Base-by-base conservation (phyloP, 1,284 basidiomycete species). In the Clitocybe nebularis region DNA sequence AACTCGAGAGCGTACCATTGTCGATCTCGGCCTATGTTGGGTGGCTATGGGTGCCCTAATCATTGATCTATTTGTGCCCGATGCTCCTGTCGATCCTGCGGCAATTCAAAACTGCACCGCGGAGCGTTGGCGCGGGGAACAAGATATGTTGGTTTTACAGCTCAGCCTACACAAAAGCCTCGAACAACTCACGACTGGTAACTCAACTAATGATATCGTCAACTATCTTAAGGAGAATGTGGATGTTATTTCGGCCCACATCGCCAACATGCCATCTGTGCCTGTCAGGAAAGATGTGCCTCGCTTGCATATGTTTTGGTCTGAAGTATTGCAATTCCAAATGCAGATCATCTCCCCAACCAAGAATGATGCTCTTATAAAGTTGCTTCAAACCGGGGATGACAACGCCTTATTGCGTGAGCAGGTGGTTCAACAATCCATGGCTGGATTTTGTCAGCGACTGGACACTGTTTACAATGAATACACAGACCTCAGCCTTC, bases 81-180 rank as follows among this genome's bases (percentile, higher is more conserved):
- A 91, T 56, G 69, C 84, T 3, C 92, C 94, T 1, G 67, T 98
- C 41, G 96, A 99, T 60, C 95, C 95, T 6, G 80, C 86, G 10
- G 81, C 82, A 13, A 75, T 86, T 23, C 75, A 83, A 39, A 73
- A 72, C 34, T 79, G 77, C 25, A 68, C 73, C 0, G 62, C 63
- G 4, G 65, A 72, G 26, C 78, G 85, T 34, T 68, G 76, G 53
- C 53, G 59, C n/a, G 56, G 68, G n/a, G 71, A 81, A 41, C 59
- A 71, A 11, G 54, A 61, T 0, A 58, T 69, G n/a, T 55, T 89
- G 0, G 51, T 60, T 0, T 64, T 67, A 4, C 80, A 89, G 55
- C 61, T 89, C 4, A 48, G 57, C 0, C 69, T 89, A 2, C 82
- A 91, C 49, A 53, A 57, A 11, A 58, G 67, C 14, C 68, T 84